Percentiles rank a stretch among this genome's conserved stretches.
These are phyloP conservation scores for Lepidium didymum DNA, from an alignment of 345 rosid species.

Conservation along the genomic window DNA sequence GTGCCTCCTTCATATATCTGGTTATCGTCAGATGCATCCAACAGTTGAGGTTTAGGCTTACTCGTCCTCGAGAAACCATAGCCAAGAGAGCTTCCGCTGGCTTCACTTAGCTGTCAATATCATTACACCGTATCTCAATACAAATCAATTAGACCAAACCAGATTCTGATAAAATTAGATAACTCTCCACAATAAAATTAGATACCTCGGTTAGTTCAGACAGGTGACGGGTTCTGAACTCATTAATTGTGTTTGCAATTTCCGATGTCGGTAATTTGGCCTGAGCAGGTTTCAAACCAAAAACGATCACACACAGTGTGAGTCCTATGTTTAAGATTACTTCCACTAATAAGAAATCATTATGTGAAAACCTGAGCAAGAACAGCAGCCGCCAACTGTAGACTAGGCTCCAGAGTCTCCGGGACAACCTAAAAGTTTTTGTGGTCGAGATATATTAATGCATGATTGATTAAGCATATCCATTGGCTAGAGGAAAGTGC, in stretches of 20 bases:
- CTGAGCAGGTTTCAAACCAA: constrained; percentile 25
- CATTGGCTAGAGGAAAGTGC: not conserved
- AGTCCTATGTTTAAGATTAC: not conserved
- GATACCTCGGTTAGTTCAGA: constrained; percentile 91
- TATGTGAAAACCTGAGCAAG: constrained; percentile 74
- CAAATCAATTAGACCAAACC: not conserved
- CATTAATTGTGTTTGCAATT: constrained; percentile 86
- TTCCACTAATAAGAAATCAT: not conserved
- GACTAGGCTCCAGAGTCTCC: constrained; percentile 97
- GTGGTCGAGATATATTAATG: not conserved
- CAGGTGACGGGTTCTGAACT: constrained; percentile 87
- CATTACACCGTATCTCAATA: not conserved
- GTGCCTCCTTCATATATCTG: constrained; percentile 64
- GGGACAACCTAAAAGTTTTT: constrained; percentile 73
- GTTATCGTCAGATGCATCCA: constrained; percentile 69
- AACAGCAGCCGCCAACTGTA: constrained; percentile 98
- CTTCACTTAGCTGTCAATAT: constrained; percentile 61
- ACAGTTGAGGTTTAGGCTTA: constrained; percentile 43
- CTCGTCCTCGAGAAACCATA: constrained; percentile 78
- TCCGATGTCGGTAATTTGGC: constrained; percentile 83
- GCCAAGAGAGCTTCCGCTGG: constrained; percentile 91
- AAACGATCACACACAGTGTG: not conserved
- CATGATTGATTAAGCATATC: not conserved
- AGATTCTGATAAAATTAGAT: not conserved
- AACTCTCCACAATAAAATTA: not conserved